These are phyloP conservation scores for Venturia carpophila DNA, from an alignment of 2,329 filamentous ascomycete species.

Conservation along the genomic window DNA sequence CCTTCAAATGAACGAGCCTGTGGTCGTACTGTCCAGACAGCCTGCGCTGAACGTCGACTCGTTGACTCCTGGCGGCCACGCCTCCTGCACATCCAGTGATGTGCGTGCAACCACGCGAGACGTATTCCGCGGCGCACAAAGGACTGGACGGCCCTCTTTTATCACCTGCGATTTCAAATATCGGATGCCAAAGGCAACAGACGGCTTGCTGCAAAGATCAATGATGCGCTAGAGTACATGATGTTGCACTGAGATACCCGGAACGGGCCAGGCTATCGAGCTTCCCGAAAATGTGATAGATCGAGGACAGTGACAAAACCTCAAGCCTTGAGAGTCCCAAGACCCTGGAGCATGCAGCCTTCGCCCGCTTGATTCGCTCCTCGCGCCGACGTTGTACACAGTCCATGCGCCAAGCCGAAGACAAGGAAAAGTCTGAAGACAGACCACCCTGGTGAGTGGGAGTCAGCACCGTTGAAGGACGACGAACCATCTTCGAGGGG, in stretches of 20 bases:
- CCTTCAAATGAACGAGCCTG: conserved; percentile 29
- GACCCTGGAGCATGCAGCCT: conserved; percentile 15
- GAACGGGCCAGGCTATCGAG: conserved; percentile 8
- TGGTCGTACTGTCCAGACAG: conserved; percentile 28
- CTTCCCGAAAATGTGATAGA: conserved; percentile 15
- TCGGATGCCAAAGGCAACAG: conserved; percentile 5
- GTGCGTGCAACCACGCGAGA: conserved; percentile 31
- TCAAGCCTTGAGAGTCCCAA: conserved; percentile 6
- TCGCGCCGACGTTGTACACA: conserved; percentile 14
- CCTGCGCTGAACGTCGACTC: conserved; percentile 22
- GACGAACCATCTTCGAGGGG: neutral
- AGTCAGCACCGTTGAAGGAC: conserved; percentile 9
- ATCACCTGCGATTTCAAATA: conserved; percentile 12
- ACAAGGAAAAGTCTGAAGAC: conserved; percentile 15
- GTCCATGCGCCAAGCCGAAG: conserved; percentile 18
- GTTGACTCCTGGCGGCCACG: conserved; percentile 29
- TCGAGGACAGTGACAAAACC: conserved; percentile 8
- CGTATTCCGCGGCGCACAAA: conserved; percentile 19
- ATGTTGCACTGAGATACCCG: conserved; percentile 7
- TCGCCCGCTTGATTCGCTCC: conserved; percentile 18
- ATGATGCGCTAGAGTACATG: conserved; percentile 13
- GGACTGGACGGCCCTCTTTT: neutral
- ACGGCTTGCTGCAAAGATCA: neutral
- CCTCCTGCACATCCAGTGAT: conserved; percentile 33
- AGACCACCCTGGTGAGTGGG: conserved; percentile 7